Conservation (phyloP, 148 eudicot species). For the Simmondsia chinensis region DNA sequence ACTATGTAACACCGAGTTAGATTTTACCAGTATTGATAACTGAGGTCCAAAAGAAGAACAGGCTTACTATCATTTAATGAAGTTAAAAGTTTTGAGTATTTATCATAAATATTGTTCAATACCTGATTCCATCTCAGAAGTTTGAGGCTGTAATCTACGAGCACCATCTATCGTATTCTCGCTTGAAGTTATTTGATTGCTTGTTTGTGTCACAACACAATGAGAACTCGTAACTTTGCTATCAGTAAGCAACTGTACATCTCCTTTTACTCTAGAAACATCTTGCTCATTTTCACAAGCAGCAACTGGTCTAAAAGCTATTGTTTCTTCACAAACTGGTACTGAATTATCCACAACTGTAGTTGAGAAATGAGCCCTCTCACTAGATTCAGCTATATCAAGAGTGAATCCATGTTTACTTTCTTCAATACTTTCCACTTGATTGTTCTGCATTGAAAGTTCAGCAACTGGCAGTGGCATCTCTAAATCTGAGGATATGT, state of each 20-base stretch:
- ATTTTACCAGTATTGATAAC: background rate
- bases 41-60: background rate
- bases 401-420: constrained; percentile 6
- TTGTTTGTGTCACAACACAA: constrained; percentile 9
- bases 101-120: constrained; percentile 4
- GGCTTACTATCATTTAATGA: too few relatives aligned
- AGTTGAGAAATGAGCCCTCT: background rate
- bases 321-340: constrained; percentile 8
- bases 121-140: constrained; percentile 29
- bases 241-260: constrained; percentile 9
- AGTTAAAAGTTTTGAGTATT: background rate
- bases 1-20: constrained; percentile 6
- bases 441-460: too few relatives aligned
- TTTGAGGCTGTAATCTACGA: constrained; percentile 18
- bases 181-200: constrained; percentile 15
- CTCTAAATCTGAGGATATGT: constrained; percentile 8
- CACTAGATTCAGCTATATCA: constrained; percentile 7
- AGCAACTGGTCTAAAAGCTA: constrained; percentile 7
- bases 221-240: constrained; percentile 11
- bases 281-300: constrained; percentile 12
- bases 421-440: constrained; percentile 7
- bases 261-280: constrained; percentile 16
- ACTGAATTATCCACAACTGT: constrained; percentile 9
- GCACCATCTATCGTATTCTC: constrained; percentile 8
- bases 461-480: constrained; percentile 10